Evolutionary conservation across 1,139 yeast species (phyloP), one percentile per base, ranked within the genome.

Genomic region (Blastobotrys niveus): DNA sequence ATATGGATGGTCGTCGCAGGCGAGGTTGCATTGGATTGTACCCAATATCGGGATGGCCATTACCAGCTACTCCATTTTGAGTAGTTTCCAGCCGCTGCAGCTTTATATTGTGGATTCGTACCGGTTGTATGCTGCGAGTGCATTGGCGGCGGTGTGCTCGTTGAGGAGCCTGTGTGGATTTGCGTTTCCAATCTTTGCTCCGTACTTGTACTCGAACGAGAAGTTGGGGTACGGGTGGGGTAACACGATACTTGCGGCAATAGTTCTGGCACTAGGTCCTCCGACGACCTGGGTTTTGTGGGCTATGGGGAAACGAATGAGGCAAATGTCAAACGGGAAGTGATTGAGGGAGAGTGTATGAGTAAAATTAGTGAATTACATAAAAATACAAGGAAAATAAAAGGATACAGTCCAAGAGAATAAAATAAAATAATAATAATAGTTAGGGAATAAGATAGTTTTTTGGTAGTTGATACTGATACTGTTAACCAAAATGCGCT

Each of bases 1-100:
- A n/a, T 79, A 75, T 55, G 84, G 84, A 2, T 79, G 84, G 83
- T 68, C 77, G 18, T 80, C 79, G 1, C 65, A 79, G 49, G 67
- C 69, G 25, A 57, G 65, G 26, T 39, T 59, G 3, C 58, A 57
- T 45, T 79, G 82, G 79, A 68, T 79, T 18, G 73, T 77, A 66
- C 82, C 83, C 1, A 63, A 67, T 21, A 65, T 78, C 26, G 83
- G 82, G 6, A 66, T 74, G 10, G 70, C 64, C 1, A 66, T 78
- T 12, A 76, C 74, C 58, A 76, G 81, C 3, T 67, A 73, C 49
- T 76, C 79, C 3, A 67, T 79, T 21, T 69, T 78, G 30, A 75
- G 76, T 8, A 73, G 76, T 8, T 78, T 77, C 59, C 79, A 72
- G 52, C 66, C 77, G 25, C 72, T 77, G 50, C 83, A 79, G 57